Evolutionary conservation across 106 monocot species (phyloP).

Genomic region (Phalaenopsis equestris): DNA sequence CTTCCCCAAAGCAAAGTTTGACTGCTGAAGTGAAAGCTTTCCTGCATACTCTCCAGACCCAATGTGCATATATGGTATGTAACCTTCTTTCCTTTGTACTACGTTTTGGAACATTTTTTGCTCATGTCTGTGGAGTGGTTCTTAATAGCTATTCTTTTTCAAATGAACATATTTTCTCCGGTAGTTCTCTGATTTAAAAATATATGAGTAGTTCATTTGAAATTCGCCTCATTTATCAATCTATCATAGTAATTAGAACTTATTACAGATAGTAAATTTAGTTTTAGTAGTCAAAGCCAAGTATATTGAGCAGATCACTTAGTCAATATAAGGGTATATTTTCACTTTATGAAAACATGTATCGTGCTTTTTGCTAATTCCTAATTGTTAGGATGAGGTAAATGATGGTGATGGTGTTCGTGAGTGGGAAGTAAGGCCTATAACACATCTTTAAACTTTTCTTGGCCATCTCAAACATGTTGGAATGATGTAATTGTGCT

Average conservation of each 20-base stretch:
- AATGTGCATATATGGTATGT: conserved; percentile 18
- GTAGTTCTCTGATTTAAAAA: neutral
- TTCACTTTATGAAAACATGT: neutral
- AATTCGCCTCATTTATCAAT: neutral
- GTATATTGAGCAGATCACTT: neutral
- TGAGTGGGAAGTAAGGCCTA: too few species aligned
- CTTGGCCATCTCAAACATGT: too few species aligned
- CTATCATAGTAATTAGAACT: neutral
- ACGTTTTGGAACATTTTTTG: neutral
- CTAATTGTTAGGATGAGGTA: neutral
- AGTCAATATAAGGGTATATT: neutral
- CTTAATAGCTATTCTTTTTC: neutral
- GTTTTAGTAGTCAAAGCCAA: neutral
- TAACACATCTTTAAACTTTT: too few species aligned
- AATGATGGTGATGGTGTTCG: neutral
- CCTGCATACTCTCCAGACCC: conserved; percentile 38
- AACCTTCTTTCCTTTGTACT: neutral
- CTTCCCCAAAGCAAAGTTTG: conserved; percentile 59
- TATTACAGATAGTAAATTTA: neutral
- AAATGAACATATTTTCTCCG: neutral
- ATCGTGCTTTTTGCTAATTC: neutral
- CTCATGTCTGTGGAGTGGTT: neutral
- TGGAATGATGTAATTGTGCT: too few species aligned
- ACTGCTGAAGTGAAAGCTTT: conserved; percentile 57
- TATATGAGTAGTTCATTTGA: neutral